Conservation (phyloP, 768 basidiomycete species). For the Xerocomellus chrysenteron region DNA sequence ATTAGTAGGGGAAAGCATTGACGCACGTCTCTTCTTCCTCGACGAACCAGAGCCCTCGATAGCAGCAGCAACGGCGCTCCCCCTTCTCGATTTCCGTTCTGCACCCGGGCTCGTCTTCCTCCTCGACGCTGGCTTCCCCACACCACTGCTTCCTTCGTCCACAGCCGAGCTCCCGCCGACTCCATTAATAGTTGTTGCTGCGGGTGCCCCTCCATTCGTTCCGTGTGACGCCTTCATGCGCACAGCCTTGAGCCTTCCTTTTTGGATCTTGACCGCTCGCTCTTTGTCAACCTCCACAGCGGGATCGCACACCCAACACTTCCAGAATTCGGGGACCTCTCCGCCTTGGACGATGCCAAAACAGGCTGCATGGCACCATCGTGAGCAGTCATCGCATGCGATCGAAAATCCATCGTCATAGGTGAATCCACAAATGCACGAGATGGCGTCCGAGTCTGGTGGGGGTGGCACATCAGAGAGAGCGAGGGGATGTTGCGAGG, state of each 20-base stretch:
- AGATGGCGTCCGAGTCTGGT: conserved; percentile 47
- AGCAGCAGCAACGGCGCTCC: conserved; percentile 35
- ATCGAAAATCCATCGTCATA: conserved; percentile 85
- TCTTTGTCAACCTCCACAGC: conserved; percentile 45
- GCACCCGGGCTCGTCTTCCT: conserved; percentile 39
- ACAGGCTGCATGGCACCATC: conserved; percentile 86
- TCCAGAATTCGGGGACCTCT: conserved; percentile 70
- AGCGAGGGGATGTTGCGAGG: conserved; percentile 19
- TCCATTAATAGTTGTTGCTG: conserved; percentile 22
- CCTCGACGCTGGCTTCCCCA: conserved; percentile 28
- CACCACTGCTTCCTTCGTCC: conserved; percentile 15
- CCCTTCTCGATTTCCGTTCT: conserved; percentile 39
- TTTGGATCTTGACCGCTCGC: conserved; percentile 46
- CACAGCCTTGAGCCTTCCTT: conserved; percentile 37
- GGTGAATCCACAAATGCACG: conserved; percentile 72
- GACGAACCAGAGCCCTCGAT: conserved; percentile 34
- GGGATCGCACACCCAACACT: conserved; percentile 69
- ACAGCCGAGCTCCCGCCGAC: conserved; percentile 7
- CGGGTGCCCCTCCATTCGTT: conserved; percentile 18
- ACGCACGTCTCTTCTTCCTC: conserved; percentile 40
- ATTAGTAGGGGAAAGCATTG: conserved; percentile 31
- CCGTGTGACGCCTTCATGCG: conserved; percentile 28
- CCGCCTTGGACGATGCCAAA: conserved; percentile 56
- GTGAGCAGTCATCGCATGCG: conserved; percentile 77
- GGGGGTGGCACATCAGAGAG: conserved; percentile 23